Percentiles rank a stretch among this genome's conserved stretches.
Conservation (phyloP, 768 basidiomycete genomes). For the Basidioascus undulatus region DNA sequence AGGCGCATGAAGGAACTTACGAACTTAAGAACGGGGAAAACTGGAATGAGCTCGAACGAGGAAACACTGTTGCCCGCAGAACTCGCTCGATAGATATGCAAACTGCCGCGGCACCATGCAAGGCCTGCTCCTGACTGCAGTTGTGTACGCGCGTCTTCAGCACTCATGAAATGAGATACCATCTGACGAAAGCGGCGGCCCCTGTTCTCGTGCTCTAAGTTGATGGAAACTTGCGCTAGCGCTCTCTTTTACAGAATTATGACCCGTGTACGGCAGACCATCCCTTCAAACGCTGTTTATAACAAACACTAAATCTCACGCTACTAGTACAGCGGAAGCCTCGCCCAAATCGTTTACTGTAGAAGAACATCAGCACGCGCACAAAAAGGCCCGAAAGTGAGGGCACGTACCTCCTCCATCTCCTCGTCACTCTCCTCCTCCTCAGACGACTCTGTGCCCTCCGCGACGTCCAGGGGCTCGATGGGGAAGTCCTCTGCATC, state of each 20-base stretch:
- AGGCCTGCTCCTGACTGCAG: no score
- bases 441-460: conserved; percentile 56
- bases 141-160: no score
- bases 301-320: background rate
- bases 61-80: no score
- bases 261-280: background rate
- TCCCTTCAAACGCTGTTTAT: no score
- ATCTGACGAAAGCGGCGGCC: background rate
- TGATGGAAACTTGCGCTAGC: background rate
- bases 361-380: background rate
- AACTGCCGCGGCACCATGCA: no score
- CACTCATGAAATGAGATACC: background rate
- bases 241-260: background rate
- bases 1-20: no score
- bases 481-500: background rate
- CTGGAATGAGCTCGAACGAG: no score
- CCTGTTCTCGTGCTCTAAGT: background rate
- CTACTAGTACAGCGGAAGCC: background rate
- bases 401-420: conserved; percentile 15
- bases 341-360: background rate
- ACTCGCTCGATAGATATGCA: no score
- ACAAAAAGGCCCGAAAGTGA: background rate
- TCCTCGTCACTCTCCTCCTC: conserved; percentile 29
- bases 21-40: no score
- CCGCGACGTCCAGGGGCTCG: conserved; percentile 60